Evolutionary conservation across 106 monocot species (phyloP), one percentile per base, ranked within the genome.

Genomic region (Dioscorea alata): DNA sequence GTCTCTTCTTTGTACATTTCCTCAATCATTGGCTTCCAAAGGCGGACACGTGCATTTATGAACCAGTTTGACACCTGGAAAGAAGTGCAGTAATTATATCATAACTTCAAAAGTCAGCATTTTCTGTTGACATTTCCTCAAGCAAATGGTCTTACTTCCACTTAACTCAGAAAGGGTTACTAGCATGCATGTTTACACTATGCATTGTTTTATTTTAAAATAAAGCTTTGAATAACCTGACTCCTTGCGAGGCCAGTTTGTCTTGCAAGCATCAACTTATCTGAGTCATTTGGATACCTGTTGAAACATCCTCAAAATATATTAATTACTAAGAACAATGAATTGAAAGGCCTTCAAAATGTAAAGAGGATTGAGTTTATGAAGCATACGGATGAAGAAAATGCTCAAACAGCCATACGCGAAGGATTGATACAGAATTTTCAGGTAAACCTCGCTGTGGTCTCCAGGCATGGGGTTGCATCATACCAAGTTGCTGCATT

Each of bases 21-120:
- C 65, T 96, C 95, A 16, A 96, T 79, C 95, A 96, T 96, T 6
- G 95, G 95, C 70, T 96, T 96, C 95, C 95, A 96, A 35, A 96
- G 82, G 4, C 95, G 86, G 33, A 96, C 95, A 12, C 95, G 88
- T 0, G 95, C 95, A 69, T 96, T 96, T 71, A 96, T 96, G 71
- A 96, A 96, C 95, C 95, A 96, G 70, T 96, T 96, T 33, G 95
- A 91, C 23, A 96, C 42, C 42, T 42, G 42, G 42, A 42, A 42
- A 6, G 5, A 42, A 42, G 10, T 0, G 42, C 42, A 42, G 42
- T 10, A 34, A 3, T 42, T 42, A 42, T 10, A 42, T 42, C 42
- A 42, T 42, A 3, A 10, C 42, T 3, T 42, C 0, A 42, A 42
- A 42, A 6, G 10, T 42, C 42, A 42, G 42, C 42, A 8, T 42